Percentiles rank a stretch among this genome's conserved stretches.
Conservation (phyloP, 352 stramenopile species). For the Globisporangium parvum region DNA sequence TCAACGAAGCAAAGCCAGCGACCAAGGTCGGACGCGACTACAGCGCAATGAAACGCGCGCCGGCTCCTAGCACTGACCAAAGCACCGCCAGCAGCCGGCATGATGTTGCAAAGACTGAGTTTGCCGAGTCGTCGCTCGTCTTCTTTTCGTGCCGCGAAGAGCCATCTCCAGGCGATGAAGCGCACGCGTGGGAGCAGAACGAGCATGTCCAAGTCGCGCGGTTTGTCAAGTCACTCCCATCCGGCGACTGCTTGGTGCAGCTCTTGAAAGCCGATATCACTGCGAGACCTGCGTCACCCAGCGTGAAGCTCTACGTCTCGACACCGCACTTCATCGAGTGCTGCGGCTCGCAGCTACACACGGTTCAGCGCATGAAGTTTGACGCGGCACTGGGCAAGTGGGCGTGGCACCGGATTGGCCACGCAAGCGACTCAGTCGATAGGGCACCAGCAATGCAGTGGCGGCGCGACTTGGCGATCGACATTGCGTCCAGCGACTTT, state of each 20-base stretch:
- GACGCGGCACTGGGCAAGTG: slow-evolving; percentile 19
- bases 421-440: too few relatives aligned
- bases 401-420: slow-evolving; percentile 13
- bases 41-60: not conserved
- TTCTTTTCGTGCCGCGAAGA: slow-evolving; percentile 25
- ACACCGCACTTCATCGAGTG: slow-evolving; percentile 40
- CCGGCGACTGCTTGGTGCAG: slow-evolving; percentile 31
- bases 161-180: slow-evolving; percentile 6
- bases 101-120: slow-evolving; percentile 14
- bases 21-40: not conserved
- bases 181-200: slow-evolving; percentile 9
- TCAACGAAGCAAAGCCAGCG: slow-evolving; percentile 2
- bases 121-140: slow-evolving; percentile 24
- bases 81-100: not conserved
- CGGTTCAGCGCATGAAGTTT: slow-evolving; percentile 25
- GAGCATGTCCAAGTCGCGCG: slow-evolving; percentile 33
- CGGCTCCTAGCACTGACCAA: too few relatives aligned
- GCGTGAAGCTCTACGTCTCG: slow-evolving; percentile 19
- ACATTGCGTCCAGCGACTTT: slow-evolving; percentile 1
- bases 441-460: not conserved
- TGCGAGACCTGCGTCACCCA: not conserved
- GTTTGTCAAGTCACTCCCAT: slow-evolving; percentile 20
- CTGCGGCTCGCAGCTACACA: slow-evolving; percentile 29
- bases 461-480: not conserved
- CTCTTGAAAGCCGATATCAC: slow-evolving; percentile 23